phyloP scores from a whole-genome alignment of 352 stramenopile genomes.

The Globisporangium spiculum region DNA sequence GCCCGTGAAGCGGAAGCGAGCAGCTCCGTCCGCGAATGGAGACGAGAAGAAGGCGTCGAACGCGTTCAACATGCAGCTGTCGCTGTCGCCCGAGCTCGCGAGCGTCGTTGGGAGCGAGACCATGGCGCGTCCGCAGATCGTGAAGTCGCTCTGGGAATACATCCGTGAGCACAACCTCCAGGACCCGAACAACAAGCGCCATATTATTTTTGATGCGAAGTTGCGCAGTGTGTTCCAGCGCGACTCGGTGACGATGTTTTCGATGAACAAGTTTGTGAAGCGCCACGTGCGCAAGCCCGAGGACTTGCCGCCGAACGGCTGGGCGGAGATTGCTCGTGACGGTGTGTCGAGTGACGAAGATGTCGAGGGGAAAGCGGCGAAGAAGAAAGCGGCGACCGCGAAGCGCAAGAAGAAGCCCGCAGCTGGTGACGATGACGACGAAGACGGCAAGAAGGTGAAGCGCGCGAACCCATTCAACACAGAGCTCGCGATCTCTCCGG shows the following conservation, averaged over 20 bases:
- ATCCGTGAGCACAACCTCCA: conserved; percentile 94
- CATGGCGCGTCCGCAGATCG: conserved; percentile 90
- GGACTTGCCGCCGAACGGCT: conserved; percentile 59
- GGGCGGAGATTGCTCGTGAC: conserved; percentile 73
- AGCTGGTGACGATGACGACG: conserved; percentile 30
- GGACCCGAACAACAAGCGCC: conserved; percentile 92
- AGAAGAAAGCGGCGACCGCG: conserved; percentile 56
- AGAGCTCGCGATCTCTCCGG: conserved; percentile 73
- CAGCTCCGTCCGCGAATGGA: conserved; percentile 23
- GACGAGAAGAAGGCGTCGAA: conserved; percentile 34
- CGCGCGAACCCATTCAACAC: conserved; percentile 67
- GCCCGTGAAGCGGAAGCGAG: conserved; percentile 54
- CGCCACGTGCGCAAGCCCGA: conserved; percentile 77
- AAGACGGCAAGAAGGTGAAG: conserved; percentile 52
- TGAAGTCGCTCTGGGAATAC: conserved; percentile 96
- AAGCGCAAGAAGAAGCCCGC: conserved; percentile 52
- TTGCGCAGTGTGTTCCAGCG: conserved; percentile 78
- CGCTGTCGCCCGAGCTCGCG: conserved; percentile 75
- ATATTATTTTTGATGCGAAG: conserved; percentile 90
- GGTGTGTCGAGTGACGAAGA: conserved; percentile 84
- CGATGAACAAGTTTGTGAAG: conserved; percentile 89
- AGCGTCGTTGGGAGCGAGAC: conserved; percentile 78
- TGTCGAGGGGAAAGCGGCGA: conserved; percentile 45
- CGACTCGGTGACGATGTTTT: conserved; percentile 87
- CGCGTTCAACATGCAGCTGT: conserved; percentile 78